Conservation (phyloP, 805 yeast genomes). For the Metschnikowia continentalis region DNA sequence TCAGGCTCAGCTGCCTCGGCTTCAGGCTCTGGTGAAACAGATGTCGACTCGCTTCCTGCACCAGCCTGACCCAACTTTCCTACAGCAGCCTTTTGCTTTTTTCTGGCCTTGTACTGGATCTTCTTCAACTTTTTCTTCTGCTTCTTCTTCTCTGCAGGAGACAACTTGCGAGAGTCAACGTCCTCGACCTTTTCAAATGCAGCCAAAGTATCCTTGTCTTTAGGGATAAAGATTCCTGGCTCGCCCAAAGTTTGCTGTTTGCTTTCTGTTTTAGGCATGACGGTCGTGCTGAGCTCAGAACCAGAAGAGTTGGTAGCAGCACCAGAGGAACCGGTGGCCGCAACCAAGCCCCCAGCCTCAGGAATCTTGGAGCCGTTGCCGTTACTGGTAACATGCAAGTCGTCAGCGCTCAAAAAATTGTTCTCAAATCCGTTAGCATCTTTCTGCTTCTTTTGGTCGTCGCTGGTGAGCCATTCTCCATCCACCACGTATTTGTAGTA, state of each 20-base stretch:
- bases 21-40: neutral
- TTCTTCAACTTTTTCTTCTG: slow-evolving; percentile 44
- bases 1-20: neutral
- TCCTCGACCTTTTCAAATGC: slow-evolving; percentile 59
- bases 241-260: slow-evolving; percentile 52
- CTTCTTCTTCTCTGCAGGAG: slow-evolving; percentile 25
- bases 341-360: slow-evolving; percentile 17
- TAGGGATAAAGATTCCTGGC: slow-evolving; percentile 70
- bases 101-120: slow-evolving; percentile 40
- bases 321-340: slow-evolving; percentile 3
- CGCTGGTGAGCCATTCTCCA: slow-evolving; percentile 55
- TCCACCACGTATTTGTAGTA: slow-evolving; percentile 65
- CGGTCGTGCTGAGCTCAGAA: slow-evolving; percentile 32
- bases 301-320: neutral
- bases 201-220: slow-evolving; percentile 56
- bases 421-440: slow-evolving; percentile 51
- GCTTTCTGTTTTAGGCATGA: slow-evolving; percentile 44
- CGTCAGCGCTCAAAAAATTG: slow-evolving; percentile 42
- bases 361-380: slow-evolving; percentile 15
- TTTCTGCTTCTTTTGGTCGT: slow-evolving; percentile 36
- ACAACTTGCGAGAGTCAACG: slow-evolving; percentile 33
- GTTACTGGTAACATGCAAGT: slow-evolving; percentile 22
- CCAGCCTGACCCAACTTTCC: neutral
- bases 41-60: slow-evolving; percentile 3
- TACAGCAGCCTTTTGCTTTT: slow-evolving; percentile 29